Conservation (phyloP, 1,284 basidiomycete genomes). For the Cutaneotrichosporon arboriforme region DNA sequence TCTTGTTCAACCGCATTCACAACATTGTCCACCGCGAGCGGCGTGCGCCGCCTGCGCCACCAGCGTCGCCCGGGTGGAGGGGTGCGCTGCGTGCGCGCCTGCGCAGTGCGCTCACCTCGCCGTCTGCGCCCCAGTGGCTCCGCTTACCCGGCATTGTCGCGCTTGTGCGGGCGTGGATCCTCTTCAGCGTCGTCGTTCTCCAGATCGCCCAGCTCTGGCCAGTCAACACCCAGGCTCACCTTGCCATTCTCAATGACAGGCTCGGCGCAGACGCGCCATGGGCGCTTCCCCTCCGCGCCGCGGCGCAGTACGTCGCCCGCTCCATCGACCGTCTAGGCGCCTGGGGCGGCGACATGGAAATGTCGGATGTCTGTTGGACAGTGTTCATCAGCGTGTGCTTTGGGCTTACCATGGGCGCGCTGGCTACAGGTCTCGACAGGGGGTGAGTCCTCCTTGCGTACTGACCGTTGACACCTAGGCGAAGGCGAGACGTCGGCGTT, state of each 20-base stretch:
- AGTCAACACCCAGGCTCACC: background rate
- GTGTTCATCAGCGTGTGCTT: conserved; percentile 43
- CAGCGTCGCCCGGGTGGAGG: conserved; percentile 20
- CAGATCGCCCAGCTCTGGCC: conserved; percentile 42
- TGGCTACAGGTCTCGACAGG: conserved; percentile 41
- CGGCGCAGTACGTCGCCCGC: conserved; percentile 5
- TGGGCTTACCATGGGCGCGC: conserved; percentile 33
- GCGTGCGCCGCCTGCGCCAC: conserved; percentile 25
- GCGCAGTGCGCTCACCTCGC: conserved; percentile 25
- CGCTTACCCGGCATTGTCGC: conserved; percentile 38
- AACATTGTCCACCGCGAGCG: conserved; percentile 42
- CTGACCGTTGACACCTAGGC: conserved; percentile 18
- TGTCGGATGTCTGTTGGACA: conserved; percentile 44
- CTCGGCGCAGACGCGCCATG: background rate
- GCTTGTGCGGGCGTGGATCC: conserved; percentile 34
- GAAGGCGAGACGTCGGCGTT: conserved; percentile 32
- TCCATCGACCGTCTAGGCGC: conserved; percentile 20
- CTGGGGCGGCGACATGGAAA: conserved; percentile 37
- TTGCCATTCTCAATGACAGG: background rate
- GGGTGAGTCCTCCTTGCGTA: conserved; percentile 20
- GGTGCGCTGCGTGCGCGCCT: conserved; percentile 2
- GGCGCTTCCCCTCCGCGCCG: background rate
- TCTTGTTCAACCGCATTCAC: conserved; percentile 45
- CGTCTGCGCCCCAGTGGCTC: conserved; percentile 25
- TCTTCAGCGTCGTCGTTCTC: conserved; percentile 37